These are phyloP conservation scores for Puccinia coronata DNA, from an alignment of 1,284 basidiomycete species.

Conservation along the genomic window DNA sequence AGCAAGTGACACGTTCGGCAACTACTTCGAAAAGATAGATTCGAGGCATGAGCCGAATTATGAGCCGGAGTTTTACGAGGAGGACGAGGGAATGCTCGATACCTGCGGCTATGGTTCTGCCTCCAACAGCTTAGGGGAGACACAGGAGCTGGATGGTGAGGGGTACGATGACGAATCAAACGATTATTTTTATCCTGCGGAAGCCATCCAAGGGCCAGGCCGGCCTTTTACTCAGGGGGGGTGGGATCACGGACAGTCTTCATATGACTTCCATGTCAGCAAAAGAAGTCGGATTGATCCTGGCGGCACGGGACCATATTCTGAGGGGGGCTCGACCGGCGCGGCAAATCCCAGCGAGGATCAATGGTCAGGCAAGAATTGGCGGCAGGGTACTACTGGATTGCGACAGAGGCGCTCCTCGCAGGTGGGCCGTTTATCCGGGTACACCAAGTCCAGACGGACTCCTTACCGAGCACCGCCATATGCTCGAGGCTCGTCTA, in stretches of 20 bases:
- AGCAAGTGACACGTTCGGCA: neutral
- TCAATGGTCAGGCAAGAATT: too few relatives aligned
- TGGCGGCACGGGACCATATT: neutral
- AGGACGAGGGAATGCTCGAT: neutral
- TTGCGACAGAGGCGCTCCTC: neutral
- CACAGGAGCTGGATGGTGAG: neutral
- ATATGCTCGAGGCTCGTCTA: conserved; percentile 34
- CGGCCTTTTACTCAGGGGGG: neutral
- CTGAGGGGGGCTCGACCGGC: neutral
- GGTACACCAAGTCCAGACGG: conserved; percentile 23
- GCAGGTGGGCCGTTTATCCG: conserved; percentile 24
- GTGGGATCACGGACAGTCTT: conserved; percentile 5
- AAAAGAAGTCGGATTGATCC: neutral
- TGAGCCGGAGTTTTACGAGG: neutral
- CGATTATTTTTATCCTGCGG: conserved; percentile 4
- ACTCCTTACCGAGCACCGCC: neutral
- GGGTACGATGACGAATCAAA: neutral
- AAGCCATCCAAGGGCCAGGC: neutral
- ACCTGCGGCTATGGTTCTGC: neutral
- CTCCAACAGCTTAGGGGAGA: neutral
- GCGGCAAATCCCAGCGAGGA: too few relatives aligned
- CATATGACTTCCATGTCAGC: neutral
- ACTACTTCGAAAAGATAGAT: neutral
- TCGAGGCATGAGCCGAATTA: neutral
- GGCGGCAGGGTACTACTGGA: neutral